A percentile compares a stretch with the other conserved stretches of the same genome.
Conservation (phyloP, 2,329 filamentous ascomycete genomes). For the Blastomyces emzantsi region DNA sequence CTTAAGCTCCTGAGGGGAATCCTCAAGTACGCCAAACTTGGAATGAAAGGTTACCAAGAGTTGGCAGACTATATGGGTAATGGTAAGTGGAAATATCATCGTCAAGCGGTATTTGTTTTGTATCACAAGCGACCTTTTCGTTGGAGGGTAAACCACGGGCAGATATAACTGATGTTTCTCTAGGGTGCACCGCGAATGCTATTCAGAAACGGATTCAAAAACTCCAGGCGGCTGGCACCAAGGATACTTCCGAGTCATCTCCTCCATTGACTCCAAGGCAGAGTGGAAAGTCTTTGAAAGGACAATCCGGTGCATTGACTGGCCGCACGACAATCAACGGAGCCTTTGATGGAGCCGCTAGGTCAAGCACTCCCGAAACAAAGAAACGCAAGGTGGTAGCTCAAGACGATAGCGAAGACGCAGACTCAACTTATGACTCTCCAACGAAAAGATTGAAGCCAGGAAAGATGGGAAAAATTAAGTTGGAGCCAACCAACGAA, state of each 20-base stretch:
- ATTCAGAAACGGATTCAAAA: neutral
- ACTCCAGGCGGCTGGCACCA: neutral
- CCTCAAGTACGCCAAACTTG: conserved; percentile 11
- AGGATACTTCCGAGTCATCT: neutral
- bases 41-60: conserved; percentile 16
- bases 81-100: neutral
- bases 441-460: neutral
- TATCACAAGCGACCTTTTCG: neutral
- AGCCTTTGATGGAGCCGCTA: conserved; percentile 11
- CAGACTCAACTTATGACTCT: neutral
- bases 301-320: neutral
- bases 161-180: neutral
- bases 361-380: conserved; percentile 18
- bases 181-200: neutral
- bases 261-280: neutral
- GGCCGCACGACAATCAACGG: conserved; percentile 12
- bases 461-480: neutral
- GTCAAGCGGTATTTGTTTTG: neutral
- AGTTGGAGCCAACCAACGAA: conserved; percentile 18
- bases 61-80: conserved; percentile 20
- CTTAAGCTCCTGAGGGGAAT: conserved; percentile 19
- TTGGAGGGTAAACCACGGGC: neutral
- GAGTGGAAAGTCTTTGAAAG: neutral
- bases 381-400: conserved; percentile 16
- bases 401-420: neutral